phyloP scores from a whole-genome alignment of 371 early-diverging fungal species.

The Parasitella parasitica region DNA sequence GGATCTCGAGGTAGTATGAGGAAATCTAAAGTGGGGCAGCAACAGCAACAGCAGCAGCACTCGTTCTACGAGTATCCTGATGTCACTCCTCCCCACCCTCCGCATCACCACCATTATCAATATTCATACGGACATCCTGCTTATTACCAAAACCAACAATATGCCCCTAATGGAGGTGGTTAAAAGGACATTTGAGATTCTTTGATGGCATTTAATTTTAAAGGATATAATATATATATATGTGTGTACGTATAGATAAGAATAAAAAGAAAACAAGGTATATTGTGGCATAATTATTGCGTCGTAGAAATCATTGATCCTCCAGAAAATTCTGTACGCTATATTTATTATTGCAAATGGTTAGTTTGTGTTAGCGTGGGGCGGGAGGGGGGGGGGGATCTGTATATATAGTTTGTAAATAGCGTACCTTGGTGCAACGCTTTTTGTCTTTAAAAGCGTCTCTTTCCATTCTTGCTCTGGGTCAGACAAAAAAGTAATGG shows the following conservation, averaged over 20 bases:
- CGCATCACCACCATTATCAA: background rate
- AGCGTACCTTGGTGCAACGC: slow-evolving; percentile 63
- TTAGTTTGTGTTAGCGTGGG: background rate
- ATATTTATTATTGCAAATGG: background rate
- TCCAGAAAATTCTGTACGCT: slow-evolving; percentile 28
- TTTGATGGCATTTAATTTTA: too few relatives aligned
- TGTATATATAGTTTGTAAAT: background rate
- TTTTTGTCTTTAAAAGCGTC: slow-evolving; percentile 61
- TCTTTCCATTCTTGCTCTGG: slow-evolving; percentile 88
- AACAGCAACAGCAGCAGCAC: background rate
- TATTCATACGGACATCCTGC: background rate
- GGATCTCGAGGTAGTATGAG: slow-evolving; percentile 1
- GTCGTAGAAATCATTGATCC: slow-evolving; percentile 8
- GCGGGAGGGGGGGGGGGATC: too few relatives aligned
- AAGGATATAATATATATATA: background rate
- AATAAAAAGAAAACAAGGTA: background rate
- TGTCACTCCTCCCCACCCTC: background rate
- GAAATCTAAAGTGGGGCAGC: background rate
- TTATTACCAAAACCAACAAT: slow-evolving; percentile 4
- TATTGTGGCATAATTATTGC: background rate
- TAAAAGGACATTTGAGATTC: too few relatives aligned
- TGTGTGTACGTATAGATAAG: background rate
- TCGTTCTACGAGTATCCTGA: background rate
- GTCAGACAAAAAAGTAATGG: slow-evolving; percentile 84
- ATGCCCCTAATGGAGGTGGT: background rate